Conservation (phyloP, 371 early-diverging fungal genomes). For the Coemansia sp. region DNA sequence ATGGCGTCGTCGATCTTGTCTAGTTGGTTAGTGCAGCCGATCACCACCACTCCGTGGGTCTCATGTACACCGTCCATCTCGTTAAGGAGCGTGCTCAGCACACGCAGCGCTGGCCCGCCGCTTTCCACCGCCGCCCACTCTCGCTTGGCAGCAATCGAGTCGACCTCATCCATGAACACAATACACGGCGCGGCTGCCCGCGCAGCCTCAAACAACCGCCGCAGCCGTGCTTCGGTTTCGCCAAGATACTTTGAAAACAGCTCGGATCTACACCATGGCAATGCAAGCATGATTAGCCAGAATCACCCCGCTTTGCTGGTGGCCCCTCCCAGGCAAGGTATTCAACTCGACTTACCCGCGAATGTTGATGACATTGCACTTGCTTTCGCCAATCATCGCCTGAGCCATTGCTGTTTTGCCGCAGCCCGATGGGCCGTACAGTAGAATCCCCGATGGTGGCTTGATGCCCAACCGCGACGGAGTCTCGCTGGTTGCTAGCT, state of each 20-base stretch:
- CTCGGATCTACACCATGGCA: conserved; percentile 25
- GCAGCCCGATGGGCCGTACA: conserved; percentile 98
- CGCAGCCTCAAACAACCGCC: conserved; percentile 84
- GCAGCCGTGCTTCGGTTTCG: conserved; percentile 51
- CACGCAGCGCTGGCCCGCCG: conserved; percentile 84
- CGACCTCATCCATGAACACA: conserved; percentile 98
- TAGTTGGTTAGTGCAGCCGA: conserved; percentile 43
- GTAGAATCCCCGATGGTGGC: conserved; percentile 84
- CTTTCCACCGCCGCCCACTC: conserved; percentile 69
- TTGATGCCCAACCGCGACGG: conserved; percentile 76
- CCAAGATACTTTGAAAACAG: conserved; percentile 52
- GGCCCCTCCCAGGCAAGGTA: too few relatives aligned
- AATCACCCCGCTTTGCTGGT: too few relatives aligned
- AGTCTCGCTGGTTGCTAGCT: conserved; percentile 52
- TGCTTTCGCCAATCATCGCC: conserved; percentile 58
- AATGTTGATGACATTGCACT: conserved; percentile 53
- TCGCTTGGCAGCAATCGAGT: conserved; percentile 94
- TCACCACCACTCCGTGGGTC: conserved; percentile 33
- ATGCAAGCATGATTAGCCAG: too few relatives aligned
- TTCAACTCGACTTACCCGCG: conserved; percentile 49
- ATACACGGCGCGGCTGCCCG: conserved; percentile 86
- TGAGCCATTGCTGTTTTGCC: conserved; percentile 96
- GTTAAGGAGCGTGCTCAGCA: conserved; percentile 87
- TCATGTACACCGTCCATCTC: conserved; percentile 96
- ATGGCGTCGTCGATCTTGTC: conserved; percentile 42